Base-by-base conservation (phyloP, 306 rosid genomes). In the Hippophae rhamnoides region DNA sequence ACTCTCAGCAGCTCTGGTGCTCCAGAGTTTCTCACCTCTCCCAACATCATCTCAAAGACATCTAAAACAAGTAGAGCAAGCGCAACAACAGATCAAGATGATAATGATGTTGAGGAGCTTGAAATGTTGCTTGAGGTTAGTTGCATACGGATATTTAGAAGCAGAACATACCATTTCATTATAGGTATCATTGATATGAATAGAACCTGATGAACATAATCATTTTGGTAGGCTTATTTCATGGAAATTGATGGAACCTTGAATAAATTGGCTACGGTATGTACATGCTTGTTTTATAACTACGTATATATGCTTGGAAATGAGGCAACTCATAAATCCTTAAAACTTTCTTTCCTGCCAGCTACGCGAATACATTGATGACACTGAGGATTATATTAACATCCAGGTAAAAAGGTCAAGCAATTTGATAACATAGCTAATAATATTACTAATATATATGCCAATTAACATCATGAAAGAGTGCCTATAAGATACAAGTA, bases 321-420 rank as follows among this genome's bases (percentile, higher is more conserved):
- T 56, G 61, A 48, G 9, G 27, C 38, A 43, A 18, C 14, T 38
- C 13, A 47, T 31, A 70, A 42, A 27, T 13, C 44, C 1, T 8
- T 64, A 12, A 41, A 51, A 27, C 26, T 60, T 52, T 23, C 9
- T 25, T 52, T 41, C 26, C 8, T 63, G 7, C 47, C 74, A 87
- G 95, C 69, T 87, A 62, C 85, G 93, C 6, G 93, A 87, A 58
- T 87, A 87, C 69, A 87, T 80, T 10, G 93, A 87, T 64, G 93
- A 87, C 70, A 87, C 95, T 2, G 95, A 87, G 74, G 95, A 84
- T 72, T 87, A 87, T 73, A 84, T 87, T 57, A 87, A 87, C 63
- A 87, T 87, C 76, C 95, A 84, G 83, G 95, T 87, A 77, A 63
- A 43, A 49, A 12, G 18, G 6, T 49, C 14, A 23, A 23, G 14